phyloP scores from a whole-genome alignment of 129 eudicot species.

The Lactuca sativa region DNA sequence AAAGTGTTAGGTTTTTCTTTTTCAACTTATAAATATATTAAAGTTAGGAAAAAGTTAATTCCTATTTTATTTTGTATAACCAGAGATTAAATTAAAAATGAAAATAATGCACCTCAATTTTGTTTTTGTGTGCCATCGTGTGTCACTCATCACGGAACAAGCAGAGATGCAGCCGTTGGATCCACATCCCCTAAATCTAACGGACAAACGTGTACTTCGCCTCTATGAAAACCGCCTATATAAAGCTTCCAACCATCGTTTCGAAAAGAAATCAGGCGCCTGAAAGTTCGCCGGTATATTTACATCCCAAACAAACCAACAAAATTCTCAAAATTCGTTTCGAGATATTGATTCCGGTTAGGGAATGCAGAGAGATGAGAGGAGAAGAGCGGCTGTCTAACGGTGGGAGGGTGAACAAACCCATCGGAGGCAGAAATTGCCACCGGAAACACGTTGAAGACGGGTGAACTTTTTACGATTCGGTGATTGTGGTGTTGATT shows the following conservation, averaged over 20 bases:
- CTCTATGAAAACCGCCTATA: conserved; percentile 25
- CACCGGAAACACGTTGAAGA: conserved; percentile 91
- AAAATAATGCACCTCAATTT: conserved; percentile 9
- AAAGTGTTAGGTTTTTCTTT: too few species aligned
- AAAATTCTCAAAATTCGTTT: background rate
- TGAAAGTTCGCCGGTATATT: background rate
- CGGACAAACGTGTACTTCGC: conserved; percentile 14
- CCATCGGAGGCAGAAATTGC: conserved; percentile 75
- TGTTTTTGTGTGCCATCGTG: conserved; percentile 9
- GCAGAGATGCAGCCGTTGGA: conserved; percentile 16
- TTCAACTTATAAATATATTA: too few species aligned
- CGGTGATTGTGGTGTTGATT: conserved; percentile 10
- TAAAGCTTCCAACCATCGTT: conserved; percentile 3
- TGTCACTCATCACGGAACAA: background rate
- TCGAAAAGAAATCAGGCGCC: conserved; percentile 11
- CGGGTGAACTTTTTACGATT: conserved; percentile 50
- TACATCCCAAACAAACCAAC: conserved; percentile 2
- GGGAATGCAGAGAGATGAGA: conserved; percentile 98
- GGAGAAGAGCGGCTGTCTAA: conserved; percentile 46
- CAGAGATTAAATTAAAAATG: background rate
- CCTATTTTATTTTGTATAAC: background rate
- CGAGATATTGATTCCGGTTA: conserved; percentile 11
- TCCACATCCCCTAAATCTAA: conserved; percentile 28
- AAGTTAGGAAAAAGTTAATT: too few species aligned
- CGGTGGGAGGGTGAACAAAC: conserved; percentile 42